A percentile compares a stretch with the other conserved stretches of the same genome.
phyloP scores from a whole-genome alignment of 768 basidiomycete genomes.

The Lyophyllum semitale region DNA sequence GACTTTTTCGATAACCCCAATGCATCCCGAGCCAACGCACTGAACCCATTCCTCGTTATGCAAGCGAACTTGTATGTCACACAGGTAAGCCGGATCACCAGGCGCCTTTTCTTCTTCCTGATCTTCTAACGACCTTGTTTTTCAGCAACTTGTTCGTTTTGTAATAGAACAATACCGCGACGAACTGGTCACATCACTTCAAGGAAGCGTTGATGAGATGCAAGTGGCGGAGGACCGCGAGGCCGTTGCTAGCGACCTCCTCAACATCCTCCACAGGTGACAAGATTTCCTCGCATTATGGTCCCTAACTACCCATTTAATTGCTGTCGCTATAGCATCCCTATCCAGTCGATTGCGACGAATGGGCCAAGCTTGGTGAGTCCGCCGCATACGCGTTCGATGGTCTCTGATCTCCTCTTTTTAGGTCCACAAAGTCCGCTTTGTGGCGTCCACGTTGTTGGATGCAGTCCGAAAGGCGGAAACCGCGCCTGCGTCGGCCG shows the following conservation, averaged over 20 bases:
- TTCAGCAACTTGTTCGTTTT: constrained; percentile 89
- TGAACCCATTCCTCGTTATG: constrained; percentile 90
- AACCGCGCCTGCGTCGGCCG: constrained; percentile 76
- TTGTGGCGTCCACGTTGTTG: constrained; percentile 87
- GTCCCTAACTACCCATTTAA: background rate
- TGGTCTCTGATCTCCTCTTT: constrained; percentile 19
- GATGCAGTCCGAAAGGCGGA: constrained; percentile 84
- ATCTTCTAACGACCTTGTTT: background rate
- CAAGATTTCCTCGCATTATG: constrained; percentile 12
- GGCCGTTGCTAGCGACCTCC: constrained; percentile 82
- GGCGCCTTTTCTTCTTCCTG: background rate
- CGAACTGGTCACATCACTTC: constrained; percentile 72
- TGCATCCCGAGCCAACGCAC: constrained; percentile 79
- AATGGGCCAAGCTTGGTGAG: constrained; percentile 78
- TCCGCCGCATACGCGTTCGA: background rate
- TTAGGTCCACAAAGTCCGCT: constrained; percentile 89
- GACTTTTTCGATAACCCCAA: constrained; percentile 93
- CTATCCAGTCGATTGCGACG: constrained; percentile 90
- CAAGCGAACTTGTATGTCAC: constrained; percentile 93
- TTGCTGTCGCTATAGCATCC: constrained; percentile 59
- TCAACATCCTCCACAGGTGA: constrained; percentile 87
- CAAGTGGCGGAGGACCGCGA: constrained; percentile 75
- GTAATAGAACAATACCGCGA: constrained; percentile 92
- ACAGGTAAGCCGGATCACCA: constrained; percentile 52
- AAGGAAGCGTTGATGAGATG: constrained; percentile 63